A percentile compares a stretch with the other conserved stretches of the same genome.
These are phyloP conservation scores for Actinomucor elegans DNA, from an alignment of 371 early-diverging fungal genomes.

Conservation along the genomic window DNA sequence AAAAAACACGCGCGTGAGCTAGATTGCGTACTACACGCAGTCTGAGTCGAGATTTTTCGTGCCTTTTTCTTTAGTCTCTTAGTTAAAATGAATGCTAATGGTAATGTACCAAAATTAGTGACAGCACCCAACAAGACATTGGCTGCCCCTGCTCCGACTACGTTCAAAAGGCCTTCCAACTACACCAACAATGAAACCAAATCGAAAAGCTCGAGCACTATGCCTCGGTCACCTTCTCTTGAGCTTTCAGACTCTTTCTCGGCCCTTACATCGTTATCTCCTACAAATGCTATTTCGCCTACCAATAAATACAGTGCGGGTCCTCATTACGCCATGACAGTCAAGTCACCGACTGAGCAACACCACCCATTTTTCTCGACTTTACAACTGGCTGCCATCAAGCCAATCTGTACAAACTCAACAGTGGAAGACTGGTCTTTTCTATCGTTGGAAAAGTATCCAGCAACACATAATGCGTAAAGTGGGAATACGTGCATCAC, in stretches of 20 bases:
- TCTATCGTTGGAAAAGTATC: slow-evolving; percentile 48
- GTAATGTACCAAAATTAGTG: slow-evolving; percentile 6
- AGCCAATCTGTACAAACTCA: slow-evolving; percentile 43
- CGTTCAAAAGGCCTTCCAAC: slow-evolving; percentile 32
- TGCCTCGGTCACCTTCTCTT: slow-evolving; percentile 27
- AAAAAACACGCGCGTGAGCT: too few relatives aligned
- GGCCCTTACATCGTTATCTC: slow-evolving; percentile 4
- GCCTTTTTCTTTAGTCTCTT: slow-evolving; percentile 3
- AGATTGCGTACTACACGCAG: slow-evolving; percentile 10
- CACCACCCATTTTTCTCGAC: slow-evolving; percentile 34
- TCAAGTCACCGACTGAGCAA: slow-evolving; percentile 12
- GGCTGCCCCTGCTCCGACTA: slow-evolving; percentile 8
- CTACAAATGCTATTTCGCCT: background rate
- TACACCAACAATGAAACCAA: slow-evolving; percentile 1
- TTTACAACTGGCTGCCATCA: slow-evolving; percentile 42
- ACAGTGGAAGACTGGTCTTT: slow-evolving; percentile 33
- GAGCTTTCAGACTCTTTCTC: slow-evolving; percentile 35
- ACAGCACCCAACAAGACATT: slow-evolving; percentile 42
- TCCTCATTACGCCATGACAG: too few relatives aligned
- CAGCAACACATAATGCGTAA: slow-evolving; percentile 48
- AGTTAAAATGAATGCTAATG: background rate
- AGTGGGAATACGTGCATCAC: too few relatives aligned
- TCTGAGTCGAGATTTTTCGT: background rate
- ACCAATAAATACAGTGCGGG: background rate
- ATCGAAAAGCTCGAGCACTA: slow-evolving; percentile 5